These are phyloP conservation scores for Biscogniauxia mediterranea DNA, from an alignment of 2,329 filamentous ascomycete species.

Conservation along the genomic window DNA sequence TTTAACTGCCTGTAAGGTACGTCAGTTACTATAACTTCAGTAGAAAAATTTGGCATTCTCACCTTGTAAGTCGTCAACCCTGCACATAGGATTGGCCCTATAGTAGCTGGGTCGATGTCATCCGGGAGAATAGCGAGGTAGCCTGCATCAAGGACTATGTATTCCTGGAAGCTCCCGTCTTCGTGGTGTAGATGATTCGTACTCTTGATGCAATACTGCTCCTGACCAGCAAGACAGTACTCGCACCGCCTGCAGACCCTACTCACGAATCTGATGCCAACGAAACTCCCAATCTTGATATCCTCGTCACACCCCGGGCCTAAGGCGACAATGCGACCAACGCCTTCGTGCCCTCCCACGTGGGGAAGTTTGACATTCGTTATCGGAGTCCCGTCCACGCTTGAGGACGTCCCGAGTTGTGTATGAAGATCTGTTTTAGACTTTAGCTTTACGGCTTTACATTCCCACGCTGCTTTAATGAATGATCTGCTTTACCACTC, in stretches of 20 bases:
- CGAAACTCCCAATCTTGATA: constrained; percentile 37
- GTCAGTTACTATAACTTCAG: too few relatives aligned
- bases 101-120: constrained; percentile 39
- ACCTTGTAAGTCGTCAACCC: constrained; percentile 44
- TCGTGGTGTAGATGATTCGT: constrained; percentile 46
- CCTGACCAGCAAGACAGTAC: constrained; percentile 10
- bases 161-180: constrained; percentile 45
- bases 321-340: constrained; percentile 40
- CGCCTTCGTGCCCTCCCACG: constrained; percentile 45
- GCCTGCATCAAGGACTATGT: constrained; percentile 42
- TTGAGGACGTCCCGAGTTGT: constrained; percentile 36
- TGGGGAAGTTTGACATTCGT: constrained; percentile 44
- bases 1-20: constrained; percentile 35
- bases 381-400: constrained; percentile 38
- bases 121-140: constrained; percentile 42
- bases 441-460: not conserved
- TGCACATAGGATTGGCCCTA: constrained; percentile 43
- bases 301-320: constrained; percentile 35
- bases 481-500: constrained; percentile 33
- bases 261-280: constrained; percentile 45
- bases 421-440: constrained; percentile 38
- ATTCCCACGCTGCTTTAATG: too few relatives aligned
- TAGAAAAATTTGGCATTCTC: constrained; percentile 8
- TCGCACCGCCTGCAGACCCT: constrained; percentile 32
- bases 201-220: constrained; percentile 40